These are phyloP conservation scores for Aureobasidium sp. DNA, from an alignment of 2,329 filamentous ascomycete genomes.

Conservation along the genomic window DNA sequence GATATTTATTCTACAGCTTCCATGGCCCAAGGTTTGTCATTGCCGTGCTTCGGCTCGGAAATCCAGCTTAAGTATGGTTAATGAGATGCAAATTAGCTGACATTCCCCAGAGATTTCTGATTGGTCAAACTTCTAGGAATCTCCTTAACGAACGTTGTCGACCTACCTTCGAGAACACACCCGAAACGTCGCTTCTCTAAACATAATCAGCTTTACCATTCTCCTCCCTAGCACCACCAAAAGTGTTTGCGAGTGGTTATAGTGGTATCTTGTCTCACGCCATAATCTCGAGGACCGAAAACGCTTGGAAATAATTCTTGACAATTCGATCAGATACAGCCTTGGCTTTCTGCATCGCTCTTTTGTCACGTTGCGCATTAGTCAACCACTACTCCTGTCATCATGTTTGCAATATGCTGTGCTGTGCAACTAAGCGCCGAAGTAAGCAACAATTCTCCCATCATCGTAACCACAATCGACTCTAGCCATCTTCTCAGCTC, in stretches of 20 bases:
- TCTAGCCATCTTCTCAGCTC: not conserved
- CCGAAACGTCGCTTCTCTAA: not conserved
- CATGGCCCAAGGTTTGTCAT: slow-evolving; percentile 4
- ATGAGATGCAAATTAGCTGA: not conserved
- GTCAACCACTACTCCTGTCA: too few relatives aligned
- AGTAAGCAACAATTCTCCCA: too few relatives aligned
- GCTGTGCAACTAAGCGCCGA: too few relatives aligned
- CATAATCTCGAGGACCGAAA: not conserved
- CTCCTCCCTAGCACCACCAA: not conserved
- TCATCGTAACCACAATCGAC: too few relatives aligned
- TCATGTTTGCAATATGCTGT: too few relatives aligned
- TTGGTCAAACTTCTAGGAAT: not conserved
- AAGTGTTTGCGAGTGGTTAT: not conserved
- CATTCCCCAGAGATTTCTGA: not conserved
- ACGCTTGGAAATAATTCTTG: too few relatives aligned
- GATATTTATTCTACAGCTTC: slow-evolving; percentile 1
- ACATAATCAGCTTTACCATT: not conserved
- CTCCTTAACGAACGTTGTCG: not conserved
- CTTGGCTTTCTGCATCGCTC: too few relatives aligned
- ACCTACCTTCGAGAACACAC: not conserved
- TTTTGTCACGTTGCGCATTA: too few relatives aligned
- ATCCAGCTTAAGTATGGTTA: not conserved
- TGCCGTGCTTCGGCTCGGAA: not conserved
- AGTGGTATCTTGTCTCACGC: not conserved
- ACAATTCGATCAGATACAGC: too few relatives aligned